These are phyloP conservation scores for Rhododendron kiyosumense DNA, from an alignment of 148 eudicot species.

Conservation along the genomic window DNA sequence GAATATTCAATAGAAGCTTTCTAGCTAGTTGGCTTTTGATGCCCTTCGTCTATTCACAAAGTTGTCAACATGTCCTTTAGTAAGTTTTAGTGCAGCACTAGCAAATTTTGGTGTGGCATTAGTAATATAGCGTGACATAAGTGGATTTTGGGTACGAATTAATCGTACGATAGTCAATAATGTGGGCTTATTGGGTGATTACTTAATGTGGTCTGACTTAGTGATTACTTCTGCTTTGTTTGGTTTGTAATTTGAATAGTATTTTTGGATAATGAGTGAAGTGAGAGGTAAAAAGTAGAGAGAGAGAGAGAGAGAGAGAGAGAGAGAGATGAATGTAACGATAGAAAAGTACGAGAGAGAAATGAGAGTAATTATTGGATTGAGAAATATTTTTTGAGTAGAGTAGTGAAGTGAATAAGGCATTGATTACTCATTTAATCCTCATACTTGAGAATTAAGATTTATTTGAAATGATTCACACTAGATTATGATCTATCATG, in stretches of 20 bases:
- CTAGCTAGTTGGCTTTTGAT: background rate
- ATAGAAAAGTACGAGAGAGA: too few species aligned
- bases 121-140: background rate
- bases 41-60: background rate
- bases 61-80: background rate
- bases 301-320: too few species aligned
- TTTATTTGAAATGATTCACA: background rate
- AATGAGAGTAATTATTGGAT: too few species aligned
- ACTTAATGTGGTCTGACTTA: too few species aligned
- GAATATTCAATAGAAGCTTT: background rate
- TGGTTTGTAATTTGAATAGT: too few species aligned
- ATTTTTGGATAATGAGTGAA: too few species aligned
- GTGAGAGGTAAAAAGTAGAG: too few species aligned
- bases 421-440: background rate
- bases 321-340: too few species aligned
- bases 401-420: too few species aligned
- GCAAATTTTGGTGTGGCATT: background rate
- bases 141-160: background rate
- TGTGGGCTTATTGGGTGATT: too few species aligned
- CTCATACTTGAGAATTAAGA: background rate
- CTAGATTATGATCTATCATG: background rate
- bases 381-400: too few species aligned
- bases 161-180: background rate
- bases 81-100: background rate
- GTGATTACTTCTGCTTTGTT: too few species aligned